These are phyloP conservation scores for Hypoxylon crocopeplum DNA, from an alignment of 495 filamentous ascomycete genomes.

Conservation along the genomic window DNA sequence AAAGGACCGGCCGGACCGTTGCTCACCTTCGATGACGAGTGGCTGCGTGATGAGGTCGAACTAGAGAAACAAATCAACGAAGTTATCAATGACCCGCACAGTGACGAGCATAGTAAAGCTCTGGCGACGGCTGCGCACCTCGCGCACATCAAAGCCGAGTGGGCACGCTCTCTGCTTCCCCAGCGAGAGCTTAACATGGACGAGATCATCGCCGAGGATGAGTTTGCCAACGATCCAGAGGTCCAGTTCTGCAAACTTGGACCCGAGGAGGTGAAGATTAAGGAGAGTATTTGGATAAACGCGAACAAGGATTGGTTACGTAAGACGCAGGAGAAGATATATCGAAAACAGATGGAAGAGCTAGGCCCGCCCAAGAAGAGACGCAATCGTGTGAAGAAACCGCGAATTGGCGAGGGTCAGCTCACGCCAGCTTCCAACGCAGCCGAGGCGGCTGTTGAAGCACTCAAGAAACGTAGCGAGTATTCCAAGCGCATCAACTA, in stretches of 20 bases:
- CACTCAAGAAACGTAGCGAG: constrained; percentile 69
- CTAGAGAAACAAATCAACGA: constrained; percentile 59
- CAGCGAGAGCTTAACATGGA: constrained; percentile 45
- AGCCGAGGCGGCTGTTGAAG: constrained; percentile 75
- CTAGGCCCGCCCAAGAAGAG: constrained; percentile 58
- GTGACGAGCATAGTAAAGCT: constrained; percentile 52
- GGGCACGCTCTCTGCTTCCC: constrained; percentile 40
- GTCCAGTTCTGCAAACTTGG: constrained; percentile 77
- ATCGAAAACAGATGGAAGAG: constrained; percentile 67
- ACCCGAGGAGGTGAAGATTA: constrained; percentile 72
- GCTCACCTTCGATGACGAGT: constrained; percentile 52
- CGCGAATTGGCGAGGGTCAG: constrained; percentile 65
- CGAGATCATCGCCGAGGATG: constrained; percentile 69
- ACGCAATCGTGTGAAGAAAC: constrained; percentile 58
- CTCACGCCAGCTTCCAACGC: constrained; percentile 63
- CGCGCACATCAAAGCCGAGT: constrained; percentile 43
- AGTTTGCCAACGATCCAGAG: constrained; percentile 88
- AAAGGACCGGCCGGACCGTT: constrained; percentile 23
- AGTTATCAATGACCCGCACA: constrained; percentile 54
- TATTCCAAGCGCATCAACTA: constrained; percentile 89
- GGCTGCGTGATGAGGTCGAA: constrained; percentile 55
- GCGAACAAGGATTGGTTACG: constrained; percentile 91
- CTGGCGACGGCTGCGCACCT: constrained; percentile 51
- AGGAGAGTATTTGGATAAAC: constrained; percentile 91
- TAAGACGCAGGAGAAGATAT: constrained; percentile 75